These are phyloP conservation scores for Pisolithus marmoratus DNA, from an alignment of 768 basidiomycete species.

Conservation along the genomic window DNA sequence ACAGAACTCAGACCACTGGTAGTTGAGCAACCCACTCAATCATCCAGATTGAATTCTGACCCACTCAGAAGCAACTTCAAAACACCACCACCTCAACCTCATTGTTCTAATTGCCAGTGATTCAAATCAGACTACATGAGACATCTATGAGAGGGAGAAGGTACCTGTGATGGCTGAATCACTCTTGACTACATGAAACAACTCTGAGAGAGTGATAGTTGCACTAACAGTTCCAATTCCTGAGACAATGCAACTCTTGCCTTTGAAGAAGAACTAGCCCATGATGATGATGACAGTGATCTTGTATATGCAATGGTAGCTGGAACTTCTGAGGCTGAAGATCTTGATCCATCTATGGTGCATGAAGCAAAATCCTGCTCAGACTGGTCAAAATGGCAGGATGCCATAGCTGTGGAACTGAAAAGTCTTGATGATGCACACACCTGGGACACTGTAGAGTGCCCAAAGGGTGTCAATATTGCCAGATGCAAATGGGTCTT, in stretches of 20 bases:
- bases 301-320: conserved; percentile 1
- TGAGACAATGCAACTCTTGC: too few species aligned
- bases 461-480: background rate
- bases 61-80: background rate
- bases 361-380: background rate
- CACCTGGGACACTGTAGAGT: conserved; percentile 6
- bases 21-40: too few species aligned
- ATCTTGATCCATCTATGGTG: background rate
- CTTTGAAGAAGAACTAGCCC: background rate
- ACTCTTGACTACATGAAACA: background rate
- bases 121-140: background rate
- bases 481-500: conserved; percentile 36
- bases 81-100: background rate
- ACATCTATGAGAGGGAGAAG: background rate
- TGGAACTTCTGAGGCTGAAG: background rate
- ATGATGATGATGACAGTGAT: background rate
- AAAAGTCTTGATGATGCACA: background rate
- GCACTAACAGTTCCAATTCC: too few species aligned
- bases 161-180: background rate
- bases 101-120: background rate
- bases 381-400: background rate
- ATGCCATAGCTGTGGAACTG: conserved; percentile 7
- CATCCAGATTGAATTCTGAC: background rate
- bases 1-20: too few species aligned
- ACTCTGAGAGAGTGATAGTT: too few species aligned